Evolutionary conservation across 768 basidiomycete species (phyloP), one percentile per base, ranked within the genome.

Genomic region (Sarcodon aspratus): DNA sequence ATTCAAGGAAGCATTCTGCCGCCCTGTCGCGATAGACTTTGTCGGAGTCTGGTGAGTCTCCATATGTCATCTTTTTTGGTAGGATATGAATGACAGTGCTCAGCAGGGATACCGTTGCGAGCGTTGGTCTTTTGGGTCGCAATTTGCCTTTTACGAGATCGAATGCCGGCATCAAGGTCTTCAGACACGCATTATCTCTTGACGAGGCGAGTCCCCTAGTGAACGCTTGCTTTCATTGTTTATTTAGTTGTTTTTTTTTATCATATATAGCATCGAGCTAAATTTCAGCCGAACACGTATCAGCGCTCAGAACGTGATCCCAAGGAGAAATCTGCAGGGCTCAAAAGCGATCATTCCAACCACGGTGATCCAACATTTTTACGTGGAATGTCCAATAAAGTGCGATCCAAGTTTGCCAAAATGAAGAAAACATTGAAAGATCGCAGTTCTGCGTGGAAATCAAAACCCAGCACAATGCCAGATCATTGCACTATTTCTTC

Each of bases 71-170:
- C 33, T 13, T 38, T 40, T 15, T 10, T 13, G 21, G 17, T 8
- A 47, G 51, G 31, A n/a, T 1, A 9, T 9, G 9, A 6, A 12
- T 12, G 17, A 61, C 36, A 49, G 48, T 50, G 18, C n/a, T 15
- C n/a, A 52, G 35, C 48, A 76, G 85, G 87, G 87, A 91, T 50
- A 91, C 87, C 0, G 86, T 91, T 3, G 69, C 80, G 8, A 83
- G 83, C 47, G 85, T 86, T 17, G 88, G 88, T 0, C 55, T 83
- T 1, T 50, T 90, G 15, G 67, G 72, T 2, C 69, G 74, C 7
- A 72, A 68, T 1, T 65, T 90, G 27, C 88, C 88, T 0, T 90
- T 87, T 54, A 79, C 81, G 0, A 69, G 69, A 38, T 69, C 73
- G 13, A 84, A 87, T 56, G 68, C 63, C 17, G 70, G 71, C 9